Conservation (phyloP, 768 basidiomycete genomes). For the Kondoa subrosea region DNA sequence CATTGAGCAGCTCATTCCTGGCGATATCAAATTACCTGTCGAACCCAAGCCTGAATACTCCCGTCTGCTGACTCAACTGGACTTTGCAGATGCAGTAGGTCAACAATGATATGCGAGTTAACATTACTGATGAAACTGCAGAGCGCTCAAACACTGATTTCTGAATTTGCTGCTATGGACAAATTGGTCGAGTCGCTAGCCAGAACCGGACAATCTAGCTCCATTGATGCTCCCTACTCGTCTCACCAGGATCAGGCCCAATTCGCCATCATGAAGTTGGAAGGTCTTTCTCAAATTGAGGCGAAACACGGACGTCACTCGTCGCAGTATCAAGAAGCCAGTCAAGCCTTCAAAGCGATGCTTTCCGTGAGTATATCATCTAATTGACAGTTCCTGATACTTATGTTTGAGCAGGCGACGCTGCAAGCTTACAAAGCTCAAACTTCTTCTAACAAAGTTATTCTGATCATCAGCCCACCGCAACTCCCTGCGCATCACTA, state of each 20-base stretch:
- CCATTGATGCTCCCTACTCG: too few relatives aligned
- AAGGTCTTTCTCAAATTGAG: not conserved
- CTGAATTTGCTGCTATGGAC: constrained; percentile 4
- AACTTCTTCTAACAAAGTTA: not conserved
- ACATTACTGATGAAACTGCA: not conserved
- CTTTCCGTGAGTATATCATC: not conserved
- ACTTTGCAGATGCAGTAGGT: not conserved
- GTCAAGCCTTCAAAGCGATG: not conserved
- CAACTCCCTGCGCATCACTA: not conserved
- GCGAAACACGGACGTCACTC: not conserved
- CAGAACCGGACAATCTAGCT: not conserved
- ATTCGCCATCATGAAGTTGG: not conserved
- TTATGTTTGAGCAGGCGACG: not conserved
- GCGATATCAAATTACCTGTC: constrained; percentile 3
- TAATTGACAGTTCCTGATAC: not conserved
- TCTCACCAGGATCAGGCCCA: too few relatives aligned
- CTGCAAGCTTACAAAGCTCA: not conserved
- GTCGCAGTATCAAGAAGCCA: constrained; percentile 1
- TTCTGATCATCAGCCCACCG: not conserved
- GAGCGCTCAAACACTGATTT: not conserved
- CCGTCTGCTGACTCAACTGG: constrained; percentile 6
- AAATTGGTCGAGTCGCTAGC: constrained; percentile 1
- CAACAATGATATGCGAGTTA: not conserved
- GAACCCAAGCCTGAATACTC: constrained; percentile 5
- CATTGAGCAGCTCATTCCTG: not conserved